Evolutionary conservation across 2,329 filamentous ascomycete species (phyloP).

Genomic region (Thielaviopsis cerberus): DNA sequence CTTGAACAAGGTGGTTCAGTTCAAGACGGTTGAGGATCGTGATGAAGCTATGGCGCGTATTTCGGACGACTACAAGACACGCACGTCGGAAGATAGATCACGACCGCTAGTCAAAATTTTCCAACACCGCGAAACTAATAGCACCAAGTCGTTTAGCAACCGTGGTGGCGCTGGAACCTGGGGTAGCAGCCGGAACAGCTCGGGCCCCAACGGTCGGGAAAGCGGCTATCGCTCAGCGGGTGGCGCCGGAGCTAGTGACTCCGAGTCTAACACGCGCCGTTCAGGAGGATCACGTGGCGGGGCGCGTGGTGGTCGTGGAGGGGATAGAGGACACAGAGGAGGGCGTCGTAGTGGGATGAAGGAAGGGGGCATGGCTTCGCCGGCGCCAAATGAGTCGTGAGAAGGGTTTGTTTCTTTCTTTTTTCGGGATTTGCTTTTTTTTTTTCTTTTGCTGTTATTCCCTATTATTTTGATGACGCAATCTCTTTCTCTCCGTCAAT

Average conservation of each 20-base stretch:
- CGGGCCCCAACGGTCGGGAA: constrained; percentile 30
- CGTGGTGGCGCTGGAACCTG: constrained; percentile 50
- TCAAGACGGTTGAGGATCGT: constrained; percentile 62
- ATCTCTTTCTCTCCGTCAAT: not conserved
- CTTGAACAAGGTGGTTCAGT: constrained; percentile 71
- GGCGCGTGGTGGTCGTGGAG: constrained; percentile 33
- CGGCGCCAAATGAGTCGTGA: constrained; percentile 25
- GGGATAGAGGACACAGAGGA: constrained; percentile 30
- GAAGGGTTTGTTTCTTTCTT: not conserved
- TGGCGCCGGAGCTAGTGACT: constrained; percentile 46
- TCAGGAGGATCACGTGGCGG: constrained; percentile 34
- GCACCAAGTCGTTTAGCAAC: constrained; percentile 28
- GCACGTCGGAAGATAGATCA: constrained; percentile 51
- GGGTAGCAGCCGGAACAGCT: constrained; percentile 47
- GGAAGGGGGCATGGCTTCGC: constrained; percentile 37
- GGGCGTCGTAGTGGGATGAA: constrained; percentile 38
- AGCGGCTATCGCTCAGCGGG: constrained; percentile 74
- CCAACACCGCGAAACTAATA: constrained; percentile 40
- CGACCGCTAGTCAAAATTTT: constrained; percentile 73
- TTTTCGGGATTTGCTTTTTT: not conserved
- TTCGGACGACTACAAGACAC: constrained; percentile 57
- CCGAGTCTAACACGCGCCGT: constrained; percentile 34
- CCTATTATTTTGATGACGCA: not conserved
- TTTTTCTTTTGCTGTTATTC: not conserved
- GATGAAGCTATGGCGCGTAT: constrained; percentile 59